These are phyloP conservation scores for Annulohypoxylon stygium DNA, from an alignment of 495 filamentous ascomycete species.

Conservation along the genomic window DNA sequence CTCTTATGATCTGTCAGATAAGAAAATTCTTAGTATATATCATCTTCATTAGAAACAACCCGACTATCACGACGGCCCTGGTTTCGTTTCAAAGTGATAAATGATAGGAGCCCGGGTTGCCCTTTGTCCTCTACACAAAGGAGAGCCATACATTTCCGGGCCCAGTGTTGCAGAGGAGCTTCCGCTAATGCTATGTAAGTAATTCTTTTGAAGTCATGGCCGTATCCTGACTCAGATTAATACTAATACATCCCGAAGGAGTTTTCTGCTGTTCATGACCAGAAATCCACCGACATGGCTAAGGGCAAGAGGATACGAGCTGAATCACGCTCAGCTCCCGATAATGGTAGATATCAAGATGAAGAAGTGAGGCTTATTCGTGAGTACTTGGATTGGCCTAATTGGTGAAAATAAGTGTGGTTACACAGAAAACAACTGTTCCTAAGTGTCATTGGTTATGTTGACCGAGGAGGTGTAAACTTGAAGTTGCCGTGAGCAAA, in stretches of 20 bases:
- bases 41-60: conserved; percentile 48
- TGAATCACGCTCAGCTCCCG: conserved; percentile 32
- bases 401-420: conserved; percentile 41
- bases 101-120: conserved; percentile 46
- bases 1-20: conserved; percentile 41
- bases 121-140: conserved; percentile 55
- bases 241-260: conserved; percentile 13
- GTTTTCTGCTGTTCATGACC: conserved; percentile 24
- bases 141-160: conserved; percentile 41
- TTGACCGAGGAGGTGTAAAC: conserved; percentile 27
- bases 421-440: conserved; percentile 48
- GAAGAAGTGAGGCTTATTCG: conserved; percentile 34
- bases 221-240: conserved; percentile 20
- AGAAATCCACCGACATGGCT: conserved; percentile 36
- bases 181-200: conserved; percentile 43
- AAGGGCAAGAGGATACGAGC: conserved; percentile 13
- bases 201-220: conserved; percentile 35
- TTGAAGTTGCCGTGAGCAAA: conserved; percentile 53
- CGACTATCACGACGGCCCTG: conserved; percentile 51
- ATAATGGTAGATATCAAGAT: conserved; percentile 38
- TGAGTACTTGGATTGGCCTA: conserved; percentile 38
- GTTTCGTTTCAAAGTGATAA: conserved; percentile 47
- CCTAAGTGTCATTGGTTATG: conserved; percentile 46
- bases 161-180: conserved; percentile 42
- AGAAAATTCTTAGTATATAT: conserved; percentile 43